Percentiles rank a stretch among this genome's conserved stretches.
Evolutionary conservation across 2,329 filamentous ascomycete species (phyloP).

Genomic region (Phialophora macrospora): DNA sequence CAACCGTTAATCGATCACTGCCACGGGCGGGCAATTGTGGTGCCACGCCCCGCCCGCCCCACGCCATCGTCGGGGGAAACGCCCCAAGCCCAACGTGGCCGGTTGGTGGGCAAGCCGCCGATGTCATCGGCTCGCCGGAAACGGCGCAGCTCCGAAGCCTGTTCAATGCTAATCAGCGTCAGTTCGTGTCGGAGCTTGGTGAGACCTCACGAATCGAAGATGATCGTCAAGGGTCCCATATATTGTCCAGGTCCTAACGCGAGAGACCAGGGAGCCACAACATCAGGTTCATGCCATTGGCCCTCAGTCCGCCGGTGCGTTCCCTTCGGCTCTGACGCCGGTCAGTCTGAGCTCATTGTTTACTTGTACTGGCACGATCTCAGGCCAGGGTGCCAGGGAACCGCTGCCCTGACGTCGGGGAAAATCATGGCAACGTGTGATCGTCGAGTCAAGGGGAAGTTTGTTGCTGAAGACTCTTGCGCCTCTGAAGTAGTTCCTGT

Average conservation of each 20-base stretch:
- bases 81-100: not conserved
- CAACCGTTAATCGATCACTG: not conserved
- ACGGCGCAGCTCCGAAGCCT: not conserved
- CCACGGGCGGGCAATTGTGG: not conserved
- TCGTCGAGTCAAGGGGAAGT: not conserved
- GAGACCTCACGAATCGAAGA: constrained; percentile 28
- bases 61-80: not conserved
- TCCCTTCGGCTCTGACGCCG: constrained; percentile 1
- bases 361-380: not conserved
- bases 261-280: constrained; percentile 16
- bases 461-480: constrained; percentile 11
- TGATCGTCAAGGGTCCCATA: constrained; percentile 4
- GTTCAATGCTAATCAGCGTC: constrained; percentile 17
- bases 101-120: constrained; percentile 18
- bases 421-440: constrained; percentile 9
- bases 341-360: constrained; percentile 5
- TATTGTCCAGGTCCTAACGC: constrained; percentile 21
- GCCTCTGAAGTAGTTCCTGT: not conserved
- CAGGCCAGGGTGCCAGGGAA: not conserved
- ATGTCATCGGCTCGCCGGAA: constrained; percentile 15
- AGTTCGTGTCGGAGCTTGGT: constrained; percentile 16
- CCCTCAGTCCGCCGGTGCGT: not conserved
- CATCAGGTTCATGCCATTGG: constrained; percentile 15
- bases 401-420: constrained; percentile 13
- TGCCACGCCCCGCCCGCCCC: not conserved